These are phyloP conservation scores for Papilionanthe hybrid DNA, from an alignment of 116 monocot species.

Conservation along the genomic window DNA sequence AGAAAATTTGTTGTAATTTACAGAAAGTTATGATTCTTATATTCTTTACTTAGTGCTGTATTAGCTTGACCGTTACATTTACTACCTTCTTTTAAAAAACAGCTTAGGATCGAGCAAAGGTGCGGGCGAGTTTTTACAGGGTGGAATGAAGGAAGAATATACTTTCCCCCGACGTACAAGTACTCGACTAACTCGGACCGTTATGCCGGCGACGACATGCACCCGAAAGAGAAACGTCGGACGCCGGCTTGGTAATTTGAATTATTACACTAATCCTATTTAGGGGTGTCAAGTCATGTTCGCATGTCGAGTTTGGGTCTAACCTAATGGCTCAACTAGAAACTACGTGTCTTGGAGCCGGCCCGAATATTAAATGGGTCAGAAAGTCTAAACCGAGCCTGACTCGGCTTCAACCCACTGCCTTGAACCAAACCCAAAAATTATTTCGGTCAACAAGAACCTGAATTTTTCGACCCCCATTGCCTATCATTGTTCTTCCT, in stretches of 20 bases:
- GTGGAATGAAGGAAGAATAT: constrained; percentile 61
- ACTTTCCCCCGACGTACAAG: constrained; percentile 55
- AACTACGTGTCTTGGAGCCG: too few species aligned
- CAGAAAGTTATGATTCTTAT: constrained; percentile 12
- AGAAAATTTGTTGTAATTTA: constrained; percentile 9
- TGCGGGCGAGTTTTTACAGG: constrained; percentile 39
- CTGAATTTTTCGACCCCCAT: too few species aligned
- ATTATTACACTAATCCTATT: neutral
- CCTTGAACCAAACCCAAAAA: too few species aligned
- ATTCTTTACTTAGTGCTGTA: constrained; percentile 4
- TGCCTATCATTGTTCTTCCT: neutral
- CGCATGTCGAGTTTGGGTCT: too few species aligned
- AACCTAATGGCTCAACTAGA: too few species aligned
- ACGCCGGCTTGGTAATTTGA: constrained; percentile 52
- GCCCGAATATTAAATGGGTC: too few species aligned
- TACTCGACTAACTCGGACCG: constrained; percentile 60
- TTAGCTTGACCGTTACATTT: neutral
- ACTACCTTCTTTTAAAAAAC: neutral
- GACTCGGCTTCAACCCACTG: too few species aligned
- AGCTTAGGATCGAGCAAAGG: constrained; percentile 50
- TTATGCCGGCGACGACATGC: constrained; percentile 44
- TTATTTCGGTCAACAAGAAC: too few species aligned
- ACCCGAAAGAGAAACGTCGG: constrained; percentile 44
- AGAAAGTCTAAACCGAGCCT: too few species aligned
- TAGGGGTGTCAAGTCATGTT: too few species aligned